phyloP scores from a whole-genome alignment of 2,329 filamentous ascomycete genomes.

The Phaeomoniella chlamydospora region DNA sequence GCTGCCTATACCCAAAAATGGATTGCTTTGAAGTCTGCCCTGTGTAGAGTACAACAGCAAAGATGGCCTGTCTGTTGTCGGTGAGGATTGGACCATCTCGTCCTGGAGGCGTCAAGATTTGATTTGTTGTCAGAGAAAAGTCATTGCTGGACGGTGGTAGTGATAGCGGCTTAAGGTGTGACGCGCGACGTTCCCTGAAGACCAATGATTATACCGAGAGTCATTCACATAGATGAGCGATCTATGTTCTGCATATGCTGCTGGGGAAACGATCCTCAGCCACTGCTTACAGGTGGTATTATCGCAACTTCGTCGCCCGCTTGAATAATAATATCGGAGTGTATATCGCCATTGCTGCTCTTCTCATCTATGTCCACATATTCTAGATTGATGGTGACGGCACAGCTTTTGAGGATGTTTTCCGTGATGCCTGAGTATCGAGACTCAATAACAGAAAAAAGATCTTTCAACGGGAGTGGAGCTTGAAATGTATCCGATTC shows the following conservation, averaged over 20 bases:
- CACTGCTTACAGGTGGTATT: slow-evolving; percentile 33
- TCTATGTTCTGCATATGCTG: neutral
- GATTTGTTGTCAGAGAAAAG: too few relatives aligned
- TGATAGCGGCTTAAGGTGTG: too few relatives aligned
- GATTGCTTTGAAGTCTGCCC: too few relatives aligned
- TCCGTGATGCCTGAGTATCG: slow-evolving; percentile 25
- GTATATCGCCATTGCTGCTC: neutral
- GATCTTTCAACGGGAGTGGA: slow-evolving; percentile 20
- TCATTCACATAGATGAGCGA: too few relatives aligned
- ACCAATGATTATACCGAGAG: too few relatives aligned
- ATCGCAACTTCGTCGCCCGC: slow-evolving; percentile 28
- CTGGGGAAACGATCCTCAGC: slow-evolving; percentile 12
- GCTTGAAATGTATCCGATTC: slow-evolving; percentile 24
- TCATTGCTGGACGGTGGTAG: too few relatives aligned
- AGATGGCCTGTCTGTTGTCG: too few relatives aligned
- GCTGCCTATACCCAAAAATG: too few relatives aligned
- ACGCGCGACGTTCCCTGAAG: too few relatives aligned
- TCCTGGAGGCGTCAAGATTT: too few relatives aligned
- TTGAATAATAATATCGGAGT: slow-evolving; percentile 15
- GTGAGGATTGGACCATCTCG: too few relatives aligned
- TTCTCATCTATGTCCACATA: slow-evolving; percentile 23
- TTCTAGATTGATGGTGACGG: slow-evolving; percentile 25
- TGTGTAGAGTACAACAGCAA: too few relatives aligned
- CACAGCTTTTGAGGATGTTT: slow-evolving; percentile 23
- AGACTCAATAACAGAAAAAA: slow-evolving; percentile 23